Evolutionary conservation across 2,329 filamentous ascomycete species (phyloP).

Genomic region (Corinectria fuckeliana): DNA sequence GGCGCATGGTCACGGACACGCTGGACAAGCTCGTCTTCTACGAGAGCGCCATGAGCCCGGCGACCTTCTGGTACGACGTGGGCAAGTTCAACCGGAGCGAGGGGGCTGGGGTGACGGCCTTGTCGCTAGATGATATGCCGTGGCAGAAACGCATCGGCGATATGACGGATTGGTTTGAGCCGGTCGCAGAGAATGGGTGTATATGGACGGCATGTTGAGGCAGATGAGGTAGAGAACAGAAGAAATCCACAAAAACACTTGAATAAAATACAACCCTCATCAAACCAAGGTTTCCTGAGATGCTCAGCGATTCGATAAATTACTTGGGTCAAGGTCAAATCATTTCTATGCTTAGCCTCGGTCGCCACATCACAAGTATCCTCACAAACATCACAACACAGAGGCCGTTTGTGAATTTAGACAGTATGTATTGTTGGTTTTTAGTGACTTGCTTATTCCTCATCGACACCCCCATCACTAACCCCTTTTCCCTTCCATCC

Average conservation of each 20-base stretch:
- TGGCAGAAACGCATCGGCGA: conserved; percentile 19
- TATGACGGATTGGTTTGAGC: conserved; percentile 15
- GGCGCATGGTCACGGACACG: conserved; percentile 24
- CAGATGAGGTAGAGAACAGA: neutral
- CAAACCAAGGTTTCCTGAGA: neutral
- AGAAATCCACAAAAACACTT: neutral
- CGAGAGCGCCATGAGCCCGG: conserved; percentile 19
- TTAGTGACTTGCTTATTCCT: conserved; percentile 22
- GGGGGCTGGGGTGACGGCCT: neutral
- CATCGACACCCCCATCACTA: conserved; percentile 10
- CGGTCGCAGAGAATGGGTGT: neutral
- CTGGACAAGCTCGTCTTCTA: conserved; percentile 14
- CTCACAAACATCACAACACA: neutral
- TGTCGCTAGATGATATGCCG: conserved; percentile 6
- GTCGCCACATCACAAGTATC: neutral
- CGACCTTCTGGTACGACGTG: conserved; percentile 19
- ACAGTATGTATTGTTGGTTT: conserved; percentile 21
- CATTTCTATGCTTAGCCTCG: too few species aligned
- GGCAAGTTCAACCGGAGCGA: conserved; percentile 6
- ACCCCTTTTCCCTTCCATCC: conserved; percentile 8
- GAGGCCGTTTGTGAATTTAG: neutral
- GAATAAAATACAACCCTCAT: neutral
- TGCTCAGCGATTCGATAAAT: too few species aligned
- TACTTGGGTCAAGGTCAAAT: too few species aligned
- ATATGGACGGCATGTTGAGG: conserved; percentile 7